Percentiles rank a stretch among this genome's conserved stretches.
phyloP scores from a whole-genome alignment of 345 rosid genomes.

The Citrus hindsii region DNA sequence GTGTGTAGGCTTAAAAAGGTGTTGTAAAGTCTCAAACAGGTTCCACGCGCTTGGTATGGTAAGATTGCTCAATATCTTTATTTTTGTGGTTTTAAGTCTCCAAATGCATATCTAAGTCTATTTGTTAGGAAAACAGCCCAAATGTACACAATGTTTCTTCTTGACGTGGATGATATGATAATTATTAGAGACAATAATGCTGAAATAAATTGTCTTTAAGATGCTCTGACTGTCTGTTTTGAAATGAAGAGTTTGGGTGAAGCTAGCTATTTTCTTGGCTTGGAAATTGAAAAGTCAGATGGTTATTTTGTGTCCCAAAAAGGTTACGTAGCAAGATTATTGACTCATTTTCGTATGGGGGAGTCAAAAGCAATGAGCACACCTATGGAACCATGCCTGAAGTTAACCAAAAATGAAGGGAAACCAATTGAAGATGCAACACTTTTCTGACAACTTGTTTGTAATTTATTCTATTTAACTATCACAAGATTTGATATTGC shows the following conservation, averaged over 20 bases:
- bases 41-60: neutral
- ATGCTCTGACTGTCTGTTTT: too few species aligned
- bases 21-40: neutral
- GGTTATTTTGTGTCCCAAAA: too few species aligned
- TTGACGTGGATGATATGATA: neutral
- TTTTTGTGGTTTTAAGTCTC: neutral
- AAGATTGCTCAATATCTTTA: neutral
- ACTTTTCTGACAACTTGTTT: neutral
- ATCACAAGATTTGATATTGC: conserved; percentile 9
- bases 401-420: neutral
- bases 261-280: too few species aligned
- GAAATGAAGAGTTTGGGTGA: too few species aligned
- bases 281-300: too few species aligned
- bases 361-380: conserved; percentile 1
- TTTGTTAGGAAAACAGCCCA: neutral
- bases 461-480: conserved; percentile 13
- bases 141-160: neutral
- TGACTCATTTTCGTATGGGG: neutral
- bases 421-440: neutral
- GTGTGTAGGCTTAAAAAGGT: neutral
- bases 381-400: conserved; percentile 1
- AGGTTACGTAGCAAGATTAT: too few species aligned
- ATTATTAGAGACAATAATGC: neutral
- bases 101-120: neutral
- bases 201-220: too few species aligned